Conservation (phyloP, 73 alveolate species). For the Symbiodinium natans region DNA sequence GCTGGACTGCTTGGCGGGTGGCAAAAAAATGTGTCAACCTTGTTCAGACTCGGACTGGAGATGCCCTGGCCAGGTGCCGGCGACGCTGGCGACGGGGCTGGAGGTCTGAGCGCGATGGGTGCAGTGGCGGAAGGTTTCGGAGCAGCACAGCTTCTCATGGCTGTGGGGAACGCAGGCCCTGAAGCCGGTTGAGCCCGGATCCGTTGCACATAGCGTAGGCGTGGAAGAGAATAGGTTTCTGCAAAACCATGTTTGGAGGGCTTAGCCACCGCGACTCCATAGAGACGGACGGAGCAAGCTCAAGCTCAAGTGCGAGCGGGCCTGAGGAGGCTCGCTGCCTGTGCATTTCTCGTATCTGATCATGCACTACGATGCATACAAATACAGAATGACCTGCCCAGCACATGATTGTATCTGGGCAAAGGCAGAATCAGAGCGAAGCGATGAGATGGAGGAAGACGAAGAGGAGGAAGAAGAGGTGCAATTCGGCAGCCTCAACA, state of each 20-base stretch:
- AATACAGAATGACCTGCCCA: too few relatives aligned
- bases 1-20: too few relatives aligned
- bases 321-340: not conserved
- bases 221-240: too few relatives aligned
- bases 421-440: not conserved
- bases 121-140: conserved; percentile 23
- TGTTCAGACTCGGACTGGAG: not conserved
- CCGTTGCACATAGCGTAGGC: too few relatives aligned
- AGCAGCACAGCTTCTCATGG: not conserved
- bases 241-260: too few relatives aligned
- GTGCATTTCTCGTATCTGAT: too few relatives aligned
- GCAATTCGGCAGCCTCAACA: not conserved
- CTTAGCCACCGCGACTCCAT: not conserved
- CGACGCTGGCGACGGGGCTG: not conserved
- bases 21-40: not conserved
- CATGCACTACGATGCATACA: too few relatives aligned
- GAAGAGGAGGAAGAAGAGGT: too few relatives aligned
- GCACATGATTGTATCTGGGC: too few relatives aligned
- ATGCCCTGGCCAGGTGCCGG: not conserved
- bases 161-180: not conserved
- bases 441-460: not conserved
- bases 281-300: not conserved
- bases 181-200: too few relatives aligned
- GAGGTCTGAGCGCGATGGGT: not conserved
- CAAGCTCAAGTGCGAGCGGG: not conserved